Percentiles rank a stretch among this genome's conserved stretches.
phyloP scores from a whole-genome alignment of 345 rosid genomes.

The Geranium brycei region DNA sequence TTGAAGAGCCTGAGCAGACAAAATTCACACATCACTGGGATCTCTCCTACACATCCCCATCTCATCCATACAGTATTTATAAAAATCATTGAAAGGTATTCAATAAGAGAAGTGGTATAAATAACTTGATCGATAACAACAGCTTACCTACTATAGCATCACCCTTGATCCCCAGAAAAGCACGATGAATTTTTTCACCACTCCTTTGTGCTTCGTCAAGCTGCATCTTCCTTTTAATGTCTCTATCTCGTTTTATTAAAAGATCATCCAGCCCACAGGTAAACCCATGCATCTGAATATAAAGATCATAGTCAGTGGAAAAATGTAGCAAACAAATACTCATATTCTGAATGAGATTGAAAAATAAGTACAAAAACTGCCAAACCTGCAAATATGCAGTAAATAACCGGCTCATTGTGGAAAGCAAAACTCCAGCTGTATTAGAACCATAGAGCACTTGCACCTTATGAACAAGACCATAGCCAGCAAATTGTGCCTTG shows the following conservation, averaged over 20 bases:
- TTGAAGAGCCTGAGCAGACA: neutral
- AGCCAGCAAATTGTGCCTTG: conserved; percentile 95
- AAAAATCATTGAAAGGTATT: neutral
- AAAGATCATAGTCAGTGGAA: neutral
- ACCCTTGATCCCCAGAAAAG: conserved; percentile 44
- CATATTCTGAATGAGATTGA: neutral
- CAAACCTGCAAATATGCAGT: conserved; percentile 80
- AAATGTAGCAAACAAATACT: neutral
- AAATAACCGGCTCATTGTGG: conserved; percentile 78
- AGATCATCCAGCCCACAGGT: conserved; percentile 99
- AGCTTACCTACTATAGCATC: conserved; percentile 40
- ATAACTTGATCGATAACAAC: neutral
- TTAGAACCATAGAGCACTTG: conserved; percentile 86
- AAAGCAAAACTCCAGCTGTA: conserved; percentile 78
- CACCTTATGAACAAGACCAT: conserved; percentile 88
- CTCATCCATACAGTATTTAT: neutral
- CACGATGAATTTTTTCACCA: conserved; percentile 63
- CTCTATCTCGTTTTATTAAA: conserved; percentile 51
- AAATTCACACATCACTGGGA: too few relatives aligned
- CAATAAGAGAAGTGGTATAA: too few relatives aligned
- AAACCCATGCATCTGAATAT: conserved; percentile 78
- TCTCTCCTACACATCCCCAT: too few relatives aligned
- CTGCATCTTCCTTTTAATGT: conserved; percentile 51
- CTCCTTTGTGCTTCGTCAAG: conserved; percentile 58
- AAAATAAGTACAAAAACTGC: neutral